Conservation (phyloP, 1,139 yeast species). For the Zygosaccharomyces pseudobailii region DNA sequence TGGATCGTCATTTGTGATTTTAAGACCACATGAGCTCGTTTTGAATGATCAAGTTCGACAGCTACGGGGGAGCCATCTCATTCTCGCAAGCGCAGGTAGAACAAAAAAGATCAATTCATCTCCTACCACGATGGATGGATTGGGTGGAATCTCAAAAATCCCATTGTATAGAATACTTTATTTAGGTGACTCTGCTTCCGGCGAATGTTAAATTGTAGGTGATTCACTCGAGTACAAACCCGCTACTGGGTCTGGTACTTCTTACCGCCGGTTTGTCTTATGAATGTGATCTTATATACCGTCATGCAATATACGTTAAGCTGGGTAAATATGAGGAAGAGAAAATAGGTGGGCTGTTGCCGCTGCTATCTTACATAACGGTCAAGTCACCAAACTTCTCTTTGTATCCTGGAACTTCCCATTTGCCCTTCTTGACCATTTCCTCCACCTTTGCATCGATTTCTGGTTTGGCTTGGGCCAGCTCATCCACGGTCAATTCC, state of each 20-base stretch:
- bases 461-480: constrained; percentile 93
- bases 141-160: no score
- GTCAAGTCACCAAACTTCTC: constrained; percentile 96
- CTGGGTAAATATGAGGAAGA: background rate
- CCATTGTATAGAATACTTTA: no score
- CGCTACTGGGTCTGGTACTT: background rate
- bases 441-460: constrained; percentile 92
- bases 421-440: constrained; percentile 95
- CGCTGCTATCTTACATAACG: constrained; percentile 61
- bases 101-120: no score
- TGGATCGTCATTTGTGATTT: constrained; percentile 1
- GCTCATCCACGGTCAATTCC: constrained; percentile 92
- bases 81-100: no score
- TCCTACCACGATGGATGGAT: no score
- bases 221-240: background rate
- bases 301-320: background rate
- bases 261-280: constrained; percentile 6
- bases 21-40: no score
- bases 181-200: no score
- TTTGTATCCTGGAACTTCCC: constrained; percentile 98
- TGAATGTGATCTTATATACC: constrained; percentile 11
- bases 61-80: no score
- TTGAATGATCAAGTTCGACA: no score
- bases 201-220: background rate
- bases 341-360: background rate